These are phyloP conservation scores for Xanthoparmelia taractica DNA, from an alignment of 495 filamentous ascomycete genomes.

Conservation along the genomic window DNA sequence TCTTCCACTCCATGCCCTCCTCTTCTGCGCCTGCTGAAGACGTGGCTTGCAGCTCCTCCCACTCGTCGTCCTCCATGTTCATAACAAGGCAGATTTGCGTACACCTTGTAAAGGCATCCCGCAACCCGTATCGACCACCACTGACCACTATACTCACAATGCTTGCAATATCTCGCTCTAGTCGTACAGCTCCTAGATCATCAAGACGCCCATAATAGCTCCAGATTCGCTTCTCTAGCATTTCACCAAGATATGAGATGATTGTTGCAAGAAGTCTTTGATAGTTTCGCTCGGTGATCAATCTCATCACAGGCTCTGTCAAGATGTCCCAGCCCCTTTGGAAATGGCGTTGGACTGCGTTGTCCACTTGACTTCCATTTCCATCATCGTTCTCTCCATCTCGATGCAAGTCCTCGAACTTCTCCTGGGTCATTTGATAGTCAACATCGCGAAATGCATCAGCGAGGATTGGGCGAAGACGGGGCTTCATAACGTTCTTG, in stretches of 20 bases:
- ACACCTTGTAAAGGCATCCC: constrained; percentile 72
- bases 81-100: constrained; percentile 82
- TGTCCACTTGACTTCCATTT: constrained; percentile 36
- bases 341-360: constrained; percentile 63
- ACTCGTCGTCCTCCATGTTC: constrained; percentile 97
- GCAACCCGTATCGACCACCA: constrained; percentile 67
- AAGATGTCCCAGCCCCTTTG: constrained; percentile 75
- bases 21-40: constrained; percentile 31
- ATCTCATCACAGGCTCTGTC: constrained; percentile 71
- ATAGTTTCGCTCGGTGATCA: constrained; percentile 67
- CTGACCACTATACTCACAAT: constrained; percentile 69
- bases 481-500: constrained; percentile 78
- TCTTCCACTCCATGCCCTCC: constrained; percentile 41
- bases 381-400: constrained; percentile 25
- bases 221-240: constrained; percentile 88
- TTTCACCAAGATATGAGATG: constrained; percentile 59
- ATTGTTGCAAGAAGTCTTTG: constrained; percentile 64
- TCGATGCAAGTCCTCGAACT: constrained; percentile 34
- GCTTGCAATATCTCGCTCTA: constrained; percentile 81
- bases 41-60: constrained; percentile 61
- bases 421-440: constrained; percentile 53
- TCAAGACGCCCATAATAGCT: constrained; percentile 74
- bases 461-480: constrained; percentile 73
- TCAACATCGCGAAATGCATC: constrained; percentile 90
- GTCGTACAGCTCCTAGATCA: constrained; percentile 71